A percentile compares a stretch with the other conserved stretches of the same genome.
These are phyloP conservation scores for Microbotryum saponariae DNA, from an alignment of 1,284 basidiomycete genomes.

Conservation along the genomic window DNA sequence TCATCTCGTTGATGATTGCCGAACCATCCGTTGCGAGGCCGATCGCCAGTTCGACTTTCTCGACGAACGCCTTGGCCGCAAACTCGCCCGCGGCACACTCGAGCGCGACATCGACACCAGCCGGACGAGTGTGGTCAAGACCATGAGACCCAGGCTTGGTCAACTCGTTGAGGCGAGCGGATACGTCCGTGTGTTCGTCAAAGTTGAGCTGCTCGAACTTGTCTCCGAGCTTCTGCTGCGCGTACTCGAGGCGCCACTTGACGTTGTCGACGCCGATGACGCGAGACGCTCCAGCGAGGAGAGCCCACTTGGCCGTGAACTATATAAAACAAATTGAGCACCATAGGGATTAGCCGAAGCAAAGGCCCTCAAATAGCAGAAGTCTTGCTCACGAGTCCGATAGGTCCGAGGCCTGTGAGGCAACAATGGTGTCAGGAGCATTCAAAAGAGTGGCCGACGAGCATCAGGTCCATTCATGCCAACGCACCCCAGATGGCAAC, in stretches of 20 bases:
- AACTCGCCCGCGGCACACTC: constrained; percentile 45
- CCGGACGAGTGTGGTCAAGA: constrained; percentile 15
- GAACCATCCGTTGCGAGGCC: constrained; percentile 68
- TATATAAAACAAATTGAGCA: not conserved
- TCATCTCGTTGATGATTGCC: constrained; percentile 62
- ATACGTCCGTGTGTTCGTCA: constrained; percentile 52
- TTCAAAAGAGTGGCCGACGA: not conserved
- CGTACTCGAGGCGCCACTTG: constrained; percentile 56
- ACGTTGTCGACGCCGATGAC: constrained; percentile 65
- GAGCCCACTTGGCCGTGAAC: constrained; percentile 46
- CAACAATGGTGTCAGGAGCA: constrained; percentile 28
- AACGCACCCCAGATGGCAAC: constrained; percentile 55
- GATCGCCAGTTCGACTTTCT: constrained; percentile 61
- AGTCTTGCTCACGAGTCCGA: constrained; percentile 44
- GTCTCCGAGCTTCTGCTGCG: constrained; percentile 45
- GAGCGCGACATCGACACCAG: constrained; percentile 56
- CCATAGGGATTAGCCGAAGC: too few relatives aligned
- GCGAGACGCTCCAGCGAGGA: constrained; percentile 60
- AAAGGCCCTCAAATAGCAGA: not conserved
- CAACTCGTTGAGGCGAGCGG: constrained; percentile 42
- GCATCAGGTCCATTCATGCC: not conserved
- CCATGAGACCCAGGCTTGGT: constrained; percentile 42
- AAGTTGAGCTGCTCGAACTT: constrained; percentile 62
- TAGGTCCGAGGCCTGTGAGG: constrained; percentile 51
- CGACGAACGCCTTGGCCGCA: constrained; percentile 40